Conservation (phyloP, 352 stramenopile genomes). For the Pythium coloratum region DNA sequence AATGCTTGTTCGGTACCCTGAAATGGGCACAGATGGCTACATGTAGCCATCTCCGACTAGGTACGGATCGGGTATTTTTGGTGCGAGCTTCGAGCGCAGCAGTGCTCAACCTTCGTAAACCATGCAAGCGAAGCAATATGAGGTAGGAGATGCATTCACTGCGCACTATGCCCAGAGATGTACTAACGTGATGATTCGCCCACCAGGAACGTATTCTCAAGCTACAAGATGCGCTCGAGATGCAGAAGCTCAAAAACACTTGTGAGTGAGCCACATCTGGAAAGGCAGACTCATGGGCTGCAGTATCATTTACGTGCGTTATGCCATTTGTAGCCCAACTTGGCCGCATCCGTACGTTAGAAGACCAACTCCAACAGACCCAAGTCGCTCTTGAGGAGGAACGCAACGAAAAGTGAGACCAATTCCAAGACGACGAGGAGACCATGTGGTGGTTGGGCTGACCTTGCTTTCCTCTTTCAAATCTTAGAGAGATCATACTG, state of each 20-base stretch:
- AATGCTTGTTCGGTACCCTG: too few species aligned
- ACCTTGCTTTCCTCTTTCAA: too few species aligned
- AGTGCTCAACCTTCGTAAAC: neutral
- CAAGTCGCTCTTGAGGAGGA: conserved; percentile 70
- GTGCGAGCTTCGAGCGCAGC: too few species aligned
- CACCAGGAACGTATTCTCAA: conserved; percentile 72
- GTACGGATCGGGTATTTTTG: too few species aligned
- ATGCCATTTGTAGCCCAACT: conserved; percentile 45
- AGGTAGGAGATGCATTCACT: neutral
- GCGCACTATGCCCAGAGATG: neutral
- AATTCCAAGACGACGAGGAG: too few species aligned
- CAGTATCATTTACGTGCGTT: neutral
- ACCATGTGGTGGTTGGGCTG: too few species aligned
- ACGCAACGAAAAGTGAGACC: conserved; percentile 59
- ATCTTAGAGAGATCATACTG: conserved; percentile 58
- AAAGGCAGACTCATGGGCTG: neutral
- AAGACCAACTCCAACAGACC: conserved; percentile 66
- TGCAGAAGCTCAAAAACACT: conserved; percentile 83
- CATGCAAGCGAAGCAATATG: neutral
- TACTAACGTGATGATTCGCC: neutral
- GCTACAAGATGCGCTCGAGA: conserved; percentile 72
- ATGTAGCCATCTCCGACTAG: too few species aligned
- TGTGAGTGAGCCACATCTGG: conserved; percentile 29
- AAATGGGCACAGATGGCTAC: too few species aligned
- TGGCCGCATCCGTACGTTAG: conserved; percentile 56